phyloP scores from a whole-genome alignment of 208 protist genomes.

The Acanthamoeba culbertsoni region DNA sequence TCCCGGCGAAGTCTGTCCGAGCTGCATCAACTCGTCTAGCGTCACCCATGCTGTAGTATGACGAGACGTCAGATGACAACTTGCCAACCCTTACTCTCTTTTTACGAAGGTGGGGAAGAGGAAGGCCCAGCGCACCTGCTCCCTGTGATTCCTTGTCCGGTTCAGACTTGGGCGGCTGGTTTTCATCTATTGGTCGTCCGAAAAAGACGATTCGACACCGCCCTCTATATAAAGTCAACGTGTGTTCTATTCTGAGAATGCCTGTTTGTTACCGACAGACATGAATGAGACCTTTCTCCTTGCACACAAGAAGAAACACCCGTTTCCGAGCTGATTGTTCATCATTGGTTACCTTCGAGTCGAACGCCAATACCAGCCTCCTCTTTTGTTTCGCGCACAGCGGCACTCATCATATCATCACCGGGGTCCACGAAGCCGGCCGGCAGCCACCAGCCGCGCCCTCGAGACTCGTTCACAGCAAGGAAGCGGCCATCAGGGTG shows the following conservation, averaged over 20 bases:
- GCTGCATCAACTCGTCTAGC: background rate
- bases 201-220: slow-evolving; percentile 1
- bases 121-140: background rate
- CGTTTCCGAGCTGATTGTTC: background rate
- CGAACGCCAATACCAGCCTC: slow-evolving; percentile 13
- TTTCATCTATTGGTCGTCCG: background rate
- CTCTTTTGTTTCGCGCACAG: background rate
- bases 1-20: background rate
- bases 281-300: background rate
- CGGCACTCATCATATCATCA: background rate
- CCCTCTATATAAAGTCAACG: background rate
- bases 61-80: background rate
- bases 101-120: background rate
- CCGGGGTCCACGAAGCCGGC: slow-evolving; percentile 32
- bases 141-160: slow-evolving; percentile 25
- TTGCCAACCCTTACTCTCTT: background rate
- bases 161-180: background rate
- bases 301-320: background rate
- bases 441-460: slow-evolving; percentile 35
- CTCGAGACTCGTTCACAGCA: slow-evolving; percentile 28
- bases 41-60: background rate
- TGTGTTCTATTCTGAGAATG: slow-evolving; percentile 28
- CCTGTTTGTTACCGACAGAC: background rate
- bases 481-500: slow-evolving; percentile 50
- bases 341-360: background rate